phyloP scores from a whole-genome alignment of 495 filamentous ascomycete species.

The Aspergillus affinis region DNA sequence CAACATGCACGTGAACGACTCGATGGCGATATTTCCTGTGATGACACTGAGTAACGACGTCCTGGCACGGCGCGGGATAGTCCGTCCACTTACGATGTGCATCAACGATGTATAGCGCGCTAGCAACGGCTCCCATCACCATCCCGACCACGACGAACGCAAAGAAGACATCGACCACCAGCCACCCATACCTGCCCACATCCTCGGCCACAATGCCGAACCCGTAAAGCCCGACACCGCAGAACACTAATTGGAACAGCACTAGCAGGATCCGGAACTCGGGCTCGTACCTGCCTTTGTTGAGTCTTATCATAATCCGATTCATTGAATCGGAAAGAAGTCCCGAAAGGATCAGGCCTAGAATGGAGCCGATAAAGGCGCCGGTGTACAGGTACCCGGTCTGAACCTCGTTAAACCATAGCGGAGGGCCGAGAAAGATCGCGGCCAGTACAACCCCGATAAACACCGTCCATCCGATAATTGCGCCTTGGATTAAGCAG shows the following conservation, averaged over 20 bases:
- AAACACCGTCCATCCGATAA: constrained; percentile 95
- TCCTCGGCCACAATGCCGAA: constrained; percentile 72
- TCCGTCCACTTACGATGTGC: constrained; percentile 69
- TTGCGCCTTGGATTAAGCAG: constrained; percentile 82
- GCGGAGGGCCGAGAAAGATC: constrained; percentile 76
- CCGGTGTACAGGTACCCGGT: constrained; percentile 88
- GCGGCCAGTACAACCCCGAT: constrained; percentile 84
- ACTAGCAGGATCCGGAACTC: constrained; percentile 86
- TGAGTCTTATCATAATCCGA: constrained; percentile 65
- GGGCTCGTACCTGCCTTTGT: constrained; percentile 83
- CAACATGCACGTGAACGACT: constrained; percentile 86
- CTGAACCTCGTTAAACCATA: constrained; percentile 78
- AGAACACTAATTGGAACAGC: constrained; percentile 74
- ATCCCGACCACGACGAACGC: constrained; percentile 77
- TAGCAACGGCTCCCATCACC: constrained; percentile 85
- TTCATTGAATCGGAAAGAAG: constrained; percentile 71
- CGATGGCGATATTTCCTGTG: constrained; percentile 76
- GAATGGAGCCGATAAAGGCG: constrained; percentile 77
- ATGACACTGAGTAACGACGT: constrained; percentile 10
- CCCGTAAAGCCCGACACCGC: constrained; percentile 77
- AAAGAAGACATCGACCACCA: constrained; percentile 77
- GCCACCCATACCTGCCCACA: constrained; percentile 61
- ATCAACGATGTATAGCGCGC: constrained; percentile 90
- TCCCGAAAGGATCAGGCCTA: constrained; percentile 77
- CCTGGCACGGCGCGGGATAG: neutral